Conservation (phyloP, 1,284 basidiomycete genomes). For the Malassezia obtusa region DNA sequence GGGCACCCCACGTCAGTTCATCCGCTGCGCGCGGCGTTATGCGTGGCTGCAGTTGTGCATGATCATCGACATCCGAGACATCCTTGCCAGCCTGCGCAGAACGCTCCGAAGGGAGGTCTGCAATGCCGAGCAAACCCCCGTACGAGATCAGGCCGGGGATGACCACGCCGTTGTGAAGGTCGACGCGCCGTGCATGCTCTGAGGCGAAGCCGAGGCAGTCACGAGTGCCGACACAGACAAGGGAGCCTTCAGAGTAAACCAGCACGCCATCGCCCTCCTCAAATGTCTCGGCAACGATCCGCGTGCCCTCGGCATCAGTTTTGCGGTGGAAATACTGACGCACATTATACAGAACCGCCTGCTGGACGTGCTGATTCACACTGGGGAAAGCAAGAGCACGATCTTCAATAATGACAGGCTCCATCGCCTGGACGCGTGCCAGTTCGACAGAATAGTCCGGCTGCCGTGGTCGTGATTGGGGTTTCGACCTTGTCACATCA, state of each 20-base stretch:
- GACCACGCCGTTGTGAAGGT: conserved; percentile 21
- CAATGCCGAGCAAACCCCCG: conserved; percentile 31
- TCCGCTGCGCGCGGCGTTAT: conserved; percentile 25
- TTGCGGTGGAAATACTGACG: neutral
- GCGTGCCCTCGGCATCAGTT: neutral
- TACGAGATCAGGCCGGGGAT: conserved; percentile 21
- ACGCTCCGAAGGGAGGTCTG: conserved; percentile 31
- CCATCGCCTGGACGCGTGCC: conserved; percentile 17
- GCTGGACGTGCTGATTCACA: conserved; percentile 6
- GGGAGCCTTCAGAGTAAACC: conserved; percentile 10
- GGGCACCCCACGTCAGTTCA: conserved; percentile 30
- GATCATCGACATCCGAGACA: neutral
- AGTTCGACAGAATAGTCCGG: conserved; percentile 26
- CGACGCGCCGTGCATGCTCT: conserved; percentile 3
- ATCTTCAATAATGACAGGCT: conserved; percentile 22
- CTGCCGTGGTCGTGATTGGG: conserved; percentile 3
- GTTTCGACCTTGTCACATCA: neutral
- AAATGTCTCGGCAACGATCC: neutral
- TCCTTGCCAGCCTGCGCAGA: conserved; percentile 26
- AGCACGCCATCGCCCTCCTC: conserved; percentile 8
- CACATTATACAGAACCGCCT: conserved; percentile 28
- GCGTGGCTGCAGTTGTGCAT: conserved; percentile 7
- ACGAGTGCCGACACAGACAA: conserved; percentile 19
- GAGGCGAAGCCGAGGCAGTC: conserved; percentile 2
- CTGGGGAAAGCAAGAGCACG: conserved; percentile 29